Conservation (phyloP, 352 stramenopile genomes). For the Phytopythium vexans region DNA sequence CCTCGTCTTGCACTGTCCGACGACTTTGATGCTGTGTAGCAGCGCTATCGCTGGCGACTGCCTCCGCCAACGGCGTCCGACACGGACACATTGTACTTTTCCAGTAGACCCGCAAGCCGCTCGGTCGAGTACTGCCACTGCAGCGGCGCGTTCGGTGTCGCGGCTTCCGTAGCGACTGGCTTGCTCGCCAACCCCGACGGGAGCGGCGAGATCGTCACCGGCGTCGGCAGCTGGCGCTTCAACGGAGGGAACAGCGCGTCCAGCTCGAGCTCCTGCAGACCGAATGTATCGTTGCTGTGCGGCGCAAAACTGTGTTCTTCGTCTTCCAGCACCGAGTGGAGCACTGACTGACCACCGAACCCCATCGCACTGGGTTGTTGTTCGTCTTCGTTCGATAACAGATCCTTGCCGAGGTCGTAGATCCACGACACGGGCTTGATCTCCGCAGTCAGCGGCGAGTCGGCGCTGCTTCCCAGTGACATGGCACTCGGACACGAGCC, state of each 20-base stretch:
- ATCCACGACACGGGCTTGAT: conserved; percentile 63
- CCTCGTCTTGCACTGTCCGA: no score
- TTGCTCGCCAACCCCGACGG: neutral
- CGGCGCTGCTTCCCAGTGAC: conserved; percentile 4
- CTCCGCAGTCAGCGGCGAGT: conserved; percentile 45
- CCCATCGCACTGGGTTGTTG: neutral
- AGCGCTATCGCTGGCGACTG: neutral
- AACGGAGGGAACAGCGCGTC: conserved; percentile 11
- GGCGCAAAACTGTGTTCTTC: conserved; percentile 7
- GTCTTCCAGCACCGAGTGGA: conserved; percentile 24
- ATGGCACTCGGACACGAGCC: conserved; percentile 2
- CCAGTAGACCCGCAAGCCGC: conserved; percentile 46
- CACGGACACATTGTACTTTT: conserved; percentile 70
- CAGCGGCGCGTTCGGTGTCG: conserved; percentile 1
- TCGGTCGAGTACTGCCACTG: conserved; percentile 58
- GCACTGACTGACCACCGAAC: conserved; percentile 6
- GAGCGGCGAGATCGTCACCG: conserved; percentile 1
- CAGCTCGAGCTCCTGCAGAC: no score
- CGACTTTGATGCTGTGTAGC: no score
- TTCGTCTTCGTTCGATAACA: conserved; percentile 21
- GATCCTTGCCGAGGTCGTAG: conserved; percentile 35
- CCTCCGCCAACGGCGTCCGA: conserved; percentile 1
- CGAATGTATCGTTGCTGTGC: no score
- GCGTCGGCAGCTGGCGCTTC: conserved; percentile 20
- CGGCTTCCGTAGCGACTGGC: neutral